phyloP scores from a whole-genome alignment of 2,329 filamentous ascomycete species.

The Zymoseptoria crescenta region DNA sequence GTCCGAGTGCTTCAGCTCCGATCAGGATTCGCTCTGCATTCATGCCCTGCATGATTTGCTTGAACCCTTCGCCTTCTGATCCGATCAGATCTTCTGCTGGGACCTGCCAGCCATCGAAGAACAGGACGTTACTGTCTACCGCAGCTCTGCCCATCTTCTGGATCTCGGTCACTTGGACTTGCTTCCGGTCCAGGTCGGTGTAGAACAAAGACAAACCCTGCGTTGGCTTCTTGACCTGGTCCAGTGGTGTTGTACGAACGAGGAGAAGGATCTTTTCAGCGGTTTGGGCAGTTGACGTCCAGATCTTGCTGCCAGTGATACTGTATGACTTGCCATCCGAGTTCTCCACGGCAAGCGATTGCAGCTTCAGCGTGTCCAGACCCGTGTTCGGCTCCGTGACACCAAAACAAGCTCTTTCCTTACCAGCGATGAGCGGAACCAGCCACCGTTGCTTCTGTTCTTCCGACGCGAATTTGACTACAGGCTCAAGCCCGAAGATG shows the following conservation, averaged over 20 bases:
- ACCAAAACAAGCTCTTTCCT: constrained; percentile 51
- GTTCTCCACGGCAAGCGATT: constrained; percentile 29
- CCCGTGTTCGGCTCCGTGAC: constrained; percentile 48
- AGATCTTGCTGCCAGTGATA: constrained; percentile 37
- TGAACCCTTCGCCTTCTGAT: constrained; percentile 38
- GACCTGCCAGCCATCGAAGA: constrained; percentile 39
- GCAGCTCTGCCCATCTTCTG: constrained; percentile 40
- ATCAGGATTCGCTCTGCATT: constrained; percentile 70
- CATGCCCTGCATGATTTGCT: constrained; percentile 63
- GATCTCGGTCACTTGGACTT: constrained; percentile 38
- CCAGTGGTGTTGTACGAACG: constrained; percentile 36
- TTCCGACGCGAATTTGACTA: constrained; percentile 38
- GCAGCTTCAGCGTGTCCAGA: constrained; percentile 36
- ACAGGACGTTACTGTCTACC: constrained; percentile 39
- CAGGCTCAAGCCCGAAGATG: constrained; percentile 41
- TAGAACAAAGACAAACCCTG: constrained; percentile 41
- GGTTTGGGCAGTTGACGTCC: constrained; percentile 40
- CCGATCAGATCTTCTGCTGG: constrained; percentile 35
- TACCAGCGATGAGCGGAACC: constrained; percentile 33
- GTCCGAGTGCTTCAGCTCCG: constrained; percentile 45
- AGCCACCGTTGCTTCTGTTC: constrained; percentile 38
- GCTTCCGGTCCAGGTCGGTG: constrained; percentile 32
- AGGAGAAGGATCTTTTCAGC: constrained; percentile 40
- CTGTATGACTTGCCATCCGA: constrained; percentile 31
- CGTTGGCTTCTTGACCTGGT: constrained; percentile 35